Evolutionary conservation across 176 grass and related monocot genomes (phyloP).

Genomic region (Oryza australiensis): DNA sequence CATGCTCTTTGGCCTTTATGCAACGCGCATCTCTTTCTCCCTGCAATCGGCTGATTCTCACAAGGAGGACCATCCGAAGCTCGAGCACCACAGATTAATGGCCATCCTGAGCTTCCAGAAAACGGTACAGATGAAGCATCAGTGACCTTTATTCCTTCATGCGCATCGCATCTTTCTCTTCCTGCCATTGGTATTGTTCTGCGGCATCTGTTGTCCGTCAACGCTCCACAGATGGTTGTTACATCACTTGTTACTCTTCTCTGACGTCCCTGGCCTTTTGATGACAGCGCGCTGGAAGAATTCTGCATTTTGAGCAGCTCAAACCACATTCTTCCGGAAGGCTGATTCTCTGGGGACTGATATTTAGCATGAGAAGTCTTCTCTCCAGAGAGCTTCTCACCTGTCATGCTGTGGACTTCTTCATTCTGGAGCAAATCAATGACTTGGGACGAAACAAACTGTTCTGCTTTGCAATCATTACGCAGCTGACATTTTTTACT

Average conservation of each 20-base stretch:
- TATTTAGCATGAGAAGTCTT: conserved; percentile 10
- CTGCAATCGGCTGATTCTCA: conserved; percentile 36
- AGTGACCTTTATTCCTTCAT: conserved; percentile 36
- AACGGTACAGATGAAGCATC: conserved; percentile 7
- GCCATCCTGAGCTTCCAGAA: conserved; percentile 36
- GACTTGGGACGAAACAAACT: not conserved
- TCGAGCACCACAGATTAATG: conserved; percentile 44
- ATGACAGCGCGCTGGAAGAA: not conserved
- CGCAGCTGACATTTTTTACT: not conserved
- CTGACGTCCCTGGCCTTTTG: not conserved
- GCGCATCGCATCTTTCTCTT: conserved; percentile 41
- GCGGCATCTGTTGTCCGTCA: conserved; percentile 1
- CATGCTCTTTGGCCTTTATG: conserved; percentile 48
- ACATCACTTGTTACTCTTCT: not conserved
- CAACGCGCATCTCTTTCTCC: conserved; percentile 51
- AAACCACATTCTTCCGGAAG: conserved; percentile 55
- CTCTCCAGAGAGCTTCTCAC: not conserved
- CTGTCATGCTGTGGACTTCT: not conserved
- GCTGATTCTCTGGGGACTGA: conserved; percentile 1
- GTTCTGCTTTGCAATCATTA: not conserved
- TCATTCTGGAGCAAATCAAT: not conserved
- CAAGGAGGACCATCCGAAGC: conserved; percentile 48
- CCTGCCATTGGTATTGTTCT: conserved; percentile 20
- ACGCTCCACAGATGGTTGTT: conserved; percentile 15
- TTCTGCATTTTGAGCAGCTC: conserved; percentile 40